Evolutionary conservation across 2,329 filamentous ascomycete genomes (phyloP).

Genomic region (Drechslera avenae): DNA sequence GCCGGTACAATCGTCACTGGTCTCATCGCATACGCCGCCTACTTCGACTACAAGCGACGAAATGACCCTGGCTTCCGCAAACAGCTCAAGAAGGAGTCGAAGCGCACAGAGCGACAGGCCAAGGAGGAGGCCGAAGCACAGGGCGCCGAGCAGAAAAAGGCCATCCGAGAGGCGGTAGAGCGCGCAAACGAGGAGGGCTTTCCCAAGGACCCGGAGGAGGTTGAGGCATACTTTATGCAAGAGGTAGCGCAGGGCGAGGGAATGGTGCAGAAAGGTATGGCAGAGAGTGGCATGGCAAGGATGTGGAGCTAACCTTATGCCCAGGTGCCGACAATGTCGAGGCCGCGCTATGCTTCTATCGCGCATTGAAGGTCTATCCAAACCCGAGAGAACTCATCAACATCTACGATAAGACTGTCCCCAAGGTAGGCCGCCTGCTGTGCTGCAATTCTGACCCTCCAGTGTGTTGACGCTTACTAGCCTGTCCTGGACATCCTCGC

Average conservation of each 20-base stretch:
- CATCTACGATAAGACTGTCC: conserved; percentile 98
- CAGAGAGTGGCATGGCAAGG: neutral
- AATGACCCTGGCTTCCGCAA: conserved; percentile 68
- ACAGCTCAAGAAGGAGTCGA: conserved; percentile 73
- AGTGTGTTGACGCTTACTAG: conserved; percentile 51
- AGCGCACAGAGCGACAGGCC: conserved; percentile 70
- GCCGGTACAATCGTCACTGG: conserved; percentile 64
- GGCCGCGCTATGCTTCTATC: conserved; percentile 94
- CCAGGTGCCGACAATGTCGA: conserved; percentile 73
- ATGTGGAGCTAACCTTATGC: conserved; percentile 19
- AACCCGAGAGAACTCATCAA: conserved; percentile 88
- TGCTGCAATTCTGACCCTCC: neutral
- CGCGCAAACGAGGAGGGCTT: conserved; percentile 90
- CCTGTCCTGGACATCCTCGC: conserved; percentile 93
- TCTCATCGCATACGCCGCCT: conserved; percentile 67
- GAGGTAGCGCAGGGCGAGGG: conserved; percentile 89
- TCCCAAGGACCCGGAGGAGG: conserved; percentile 87
- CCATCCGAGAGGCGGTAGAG: conserved; percentile 76
- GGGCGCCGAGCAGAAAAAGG: conserved; percentile 69
- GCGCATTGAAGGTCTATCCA: conserved; percentile 97
- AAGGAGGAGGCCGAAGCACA: conserved; percentile 74
- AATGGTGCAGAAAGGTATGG: conserved; percentile 77
- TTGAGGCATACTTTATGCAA: conserved; percentile 95
- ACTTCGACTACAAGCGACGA: conserved; percentile 70
- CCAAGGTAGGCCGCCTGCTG: conserved; percentile 68